These are phyloP conservation scores for Nakazawaea anatomiae DNA, from an alignment of 805 yeast species.

Conservation along the genomic window DNA sequence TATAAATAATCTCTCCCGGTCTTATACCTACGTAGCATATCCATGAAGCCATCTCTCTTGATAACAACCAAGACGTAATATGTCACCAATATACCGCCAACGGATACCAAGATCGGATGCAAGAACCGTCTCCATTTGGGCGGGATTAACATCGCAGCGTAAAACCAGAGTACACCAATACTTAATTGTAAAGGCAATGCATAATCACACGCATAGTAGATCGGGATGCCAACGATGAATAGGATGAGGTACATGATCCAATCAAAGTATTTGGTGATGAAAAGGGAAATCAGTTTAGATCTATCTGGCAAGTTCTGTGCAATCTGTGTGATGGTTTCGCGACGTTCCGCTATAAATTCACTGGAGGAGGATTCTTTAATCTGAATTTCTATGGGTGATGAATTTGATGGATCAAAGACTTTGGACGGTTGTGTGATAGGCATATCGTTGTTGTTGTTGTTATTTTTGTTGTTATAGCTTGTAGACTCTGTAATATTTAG, in stretches of 20 bases:
- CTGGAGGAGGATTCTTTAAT: background rate
- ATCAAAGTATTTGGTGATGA: slow-evolving; percentile 37
- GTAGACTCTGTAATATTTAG: too few species aligned
- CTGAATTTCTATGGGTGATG: background rate
- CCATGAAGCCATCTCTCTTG: slow-evolving; percentile 42
- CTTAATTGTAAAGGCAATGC: slow-evolving; percentile 59
- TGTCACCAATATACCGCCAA: slow-evolving; percentile 55
- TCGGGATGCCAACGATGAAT: slow-evolving; percentile 51
- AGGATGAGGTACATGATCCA: slow-evolving; percentile 43
- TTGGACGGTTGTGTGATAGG: background rate
- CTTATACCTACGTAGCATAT: slow-evolving; percentile 47
- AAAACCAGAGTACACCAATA: slow-evolving; percentile 52
- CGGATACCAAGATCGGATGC: slow-evolving; percentile 69
- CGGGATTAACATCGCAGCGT: slow-evolving; percentile 38
- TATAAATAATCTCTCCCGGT: slow-evolving; percentile 64
- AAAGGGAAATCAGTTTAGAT: slow-evolving; percentile 21
- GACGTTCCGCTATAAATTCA: background rate
- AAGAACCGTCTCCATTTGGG: slow-evolving; percentile 42
- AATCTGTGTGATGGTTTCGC: slow-evolving; percentile 16
- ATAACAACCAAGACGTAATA: slow-evolving; percentile 58
- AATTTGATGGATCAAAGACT: background rate
- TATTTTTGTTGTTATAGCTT: too few species aligned
- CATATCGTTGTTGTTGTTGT: background rate
- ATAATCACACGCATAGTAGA: slow-evolving; percentile 52
- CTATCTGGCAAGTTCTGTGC: slow-evolving; percentile 14